Evolutionary conservation across 306 rosid genomes (phyloP).

Genomic region (Ochetophila trinervis): DNA sequence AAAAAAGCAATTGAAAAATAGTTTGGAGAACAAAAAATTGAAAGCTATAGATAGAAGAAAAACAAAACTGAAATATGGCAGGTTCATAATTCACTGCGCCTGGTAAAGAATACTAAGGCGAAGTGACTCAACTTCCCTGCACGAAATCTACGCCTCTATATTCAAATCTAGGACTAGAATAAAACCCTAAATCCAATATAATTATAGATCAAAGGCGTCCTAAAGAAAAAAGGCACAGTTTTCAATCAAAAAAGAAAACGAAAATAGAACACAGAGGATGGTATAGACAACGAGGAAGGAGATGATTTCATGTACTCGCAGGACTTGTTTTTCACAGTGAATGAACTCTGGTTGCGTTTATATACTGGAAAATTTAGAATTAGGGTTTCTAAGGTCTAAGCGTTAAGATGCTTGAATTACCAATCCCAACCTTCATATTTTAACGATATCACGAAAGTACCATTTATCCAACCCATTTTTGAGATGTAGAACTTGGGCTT

Average conservation of each 20-base stretch:
- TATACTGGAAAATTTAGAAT: neutral
- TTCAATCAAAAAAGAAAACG: fast-evolving
- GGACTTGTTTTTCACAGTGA: too few species aligned
- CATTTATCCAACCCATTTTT: neutral
- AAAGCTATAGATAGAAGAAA: too few species aligned
- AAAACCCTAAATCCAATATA: slow-evolving; percentile 22
- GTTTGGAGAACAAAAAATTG: fast-evolving
- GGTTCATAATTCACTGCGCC: slow-evolving; percentile 73
- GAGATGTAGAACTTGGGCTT: neutral
- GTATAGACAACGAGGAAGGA: neutral
- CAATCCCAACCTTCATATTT: neutral
- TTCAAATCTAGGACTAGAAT: neutral
- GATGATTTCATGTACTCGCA: too few species aligned
- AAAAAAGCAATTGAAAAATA: neutral
- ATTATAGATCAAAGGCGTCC: slow-evolving; percentile 34
- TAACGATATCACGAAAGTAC: neutral
- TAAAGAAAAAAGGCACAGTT: slow-evolving; percentile 38
- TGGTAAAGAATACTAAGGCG: slow-evolving; percentile 40
- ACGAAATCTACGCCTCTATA: slow-evolving; percentile 42
- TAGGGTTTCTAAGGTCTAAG: slow-evolving; percentile 22
- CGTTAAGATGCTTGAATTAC: neutral
- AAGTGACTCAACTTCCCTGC: slow-evolving; percentile 93
- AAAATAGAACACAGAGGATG: too few species aligned
- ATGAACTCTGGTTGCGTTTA: neutral
- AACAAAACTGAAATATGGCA: slow-evolving; percentile 42